Conservation (phyloP, 2,329 filamentous ascomycete genomes). For the Eutypa lata region DNA sequence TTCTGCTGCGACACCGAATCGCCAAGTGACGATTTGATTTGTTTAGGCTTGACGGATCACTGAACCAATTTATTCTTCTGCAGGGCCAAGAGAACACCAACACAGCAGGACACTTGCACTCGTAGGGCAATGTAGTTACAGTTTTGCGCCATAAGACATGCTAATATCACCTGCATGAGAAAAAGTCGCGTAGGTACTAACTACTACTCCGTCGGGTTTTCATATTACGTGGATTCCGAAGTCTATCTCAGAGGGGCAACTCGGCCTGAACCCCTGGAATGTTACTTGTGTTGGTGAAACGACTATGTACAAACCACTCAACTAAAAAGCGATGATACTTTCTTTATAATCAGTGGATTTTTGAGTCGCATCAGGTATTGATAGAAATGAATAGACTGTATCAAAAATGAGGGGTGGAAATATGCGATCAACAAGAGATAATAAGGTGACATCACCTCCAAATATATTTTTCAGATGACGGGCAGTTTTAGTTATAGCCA, state of each 20-base stretch:
- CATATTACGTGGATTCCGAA: neutral
- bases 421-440: neutral
- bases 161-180: neutral
- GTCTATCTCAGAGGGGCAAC: neutral
- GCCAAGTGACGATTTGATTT: neutral
- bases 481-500: neutral
- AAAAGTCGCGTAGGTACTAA: neutral
- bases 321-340: too few species aligned
- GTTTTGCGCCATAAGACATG: neutral
- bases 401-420: neutral
- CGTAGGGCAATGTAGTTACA: neutral
- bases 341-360: too few species aligned
- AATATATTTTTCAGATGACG: neutral
- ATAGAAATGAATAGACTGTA: too few species aligned
- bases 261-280: neutral
- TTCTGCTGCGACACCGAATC: neutral
- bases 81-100: neutral
- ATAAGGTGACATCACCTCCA: neutral
- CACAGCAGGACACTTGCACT: neutral
- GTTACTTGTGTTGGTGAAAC: neutral
- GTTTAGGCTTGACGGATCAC: neutral
- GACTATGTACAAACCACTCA: neutral
- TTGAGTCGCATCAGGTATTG: too few species aligned
- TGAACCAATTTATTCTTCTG: neutral
- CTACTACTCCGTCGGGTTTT: neutral